phyloP scores from a whole-genome alignment of 1,139 yeast genomes.

The Blastobotrys buckinghamii region DNA sequence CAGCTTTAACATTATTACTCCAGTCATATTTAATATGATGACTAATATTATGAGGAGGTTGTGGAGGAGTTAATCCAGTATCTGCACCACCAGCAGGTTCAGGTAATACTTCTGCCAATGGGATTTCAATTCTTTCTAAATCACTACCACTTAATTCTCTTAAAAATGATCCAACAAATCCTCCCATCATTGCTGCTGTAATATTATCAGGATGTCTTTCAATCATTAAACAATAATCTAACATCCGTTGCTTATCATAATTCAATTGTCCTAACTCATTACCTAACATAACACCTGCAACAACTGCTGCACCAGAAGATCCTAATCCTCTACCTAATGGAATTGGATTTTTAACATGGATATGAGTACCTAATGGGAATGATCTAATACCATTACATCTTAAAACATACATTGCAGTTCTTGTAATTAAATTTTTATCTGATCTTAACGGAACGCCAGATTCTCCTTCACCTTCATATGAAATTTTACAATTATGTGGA shows the following conservation, averaged over 20 bases:
- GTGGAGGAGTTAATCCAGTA: slow-evolving; percentile 63
- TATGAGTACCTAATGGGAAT: slow-evolving; percentile 80
- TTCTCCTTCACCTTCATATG: slow-evolving; percentile 76
- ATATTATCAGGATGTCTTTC: slow-evolving; percentile 98
- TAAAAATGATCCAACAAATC: slow-evolving; percentile 91
- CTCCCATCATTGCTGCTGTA: slow-evolving; percentile 99
- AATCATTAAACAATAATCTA: slow-evolving; percentile 92
- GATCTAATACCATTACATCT: slow-evolving; percentile 68
- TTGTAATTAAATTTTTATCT: slow-evolving; percentile 77
- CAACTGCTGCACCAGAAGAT: slow-evolving; percentile 98
- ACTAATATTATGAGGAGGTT: slow-evolving; percentile 86
- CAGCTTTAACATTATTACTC: slow-evolving; percentile 76
- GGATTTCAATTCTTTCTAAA: slow-evolving; percentile 68
- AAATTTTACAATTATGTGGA: slow-evolving; percentile 61
- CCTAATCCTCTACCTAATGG: slow-evolving; percentile 97
- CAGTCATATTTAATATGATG: slow-evolving; percentile 81
- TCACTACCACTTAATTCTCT: slow-evolving; percentile 72
- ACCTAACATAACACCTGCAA: slow-evolving; percentile 92
- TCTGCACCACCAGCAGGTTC: slow-evolving; percentile 64
- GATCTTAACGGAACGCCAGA: slow-evolving; percentile 70
- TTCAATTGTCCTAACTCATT: slow-evolving; percentile 73
- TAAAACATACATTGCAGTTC: slow-evolving; percentile 85
- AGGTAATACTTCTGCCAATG: slow-evolving; percentile 78
- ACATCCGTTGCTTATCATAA: slow-evolving; percentile 70
- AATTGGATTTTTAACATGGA: slow-evolving; percentile 81